Conservation (phyloP, 1,284 basidiomycete genomes). For the Vanrija sp. region DNA sequence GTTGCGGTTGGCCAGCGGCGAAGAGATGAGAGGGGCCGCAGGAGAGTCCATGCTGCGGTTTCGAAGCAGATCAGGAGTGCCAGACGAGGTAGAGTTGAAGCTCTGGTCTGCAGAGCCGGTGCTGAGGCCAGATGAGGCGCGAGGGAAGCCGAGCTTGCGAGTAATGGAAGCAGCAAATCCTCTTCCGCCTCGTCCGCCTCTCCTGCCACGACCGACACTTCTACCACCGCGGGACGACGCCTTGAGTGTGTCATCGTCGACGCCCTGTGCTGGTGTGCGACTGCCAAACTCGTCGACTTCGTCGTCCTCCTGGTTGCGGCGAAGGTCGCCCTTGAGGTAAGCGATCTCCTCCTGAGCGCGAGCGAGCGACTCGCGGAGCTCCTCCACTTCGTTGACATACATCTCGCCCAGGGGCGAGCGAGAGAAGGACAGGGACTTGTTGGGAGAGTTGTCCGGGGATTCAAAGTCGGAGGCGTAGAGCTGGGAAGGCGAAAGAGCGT, state of each 20-base stretch:
- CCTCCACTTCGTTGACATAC: constrained; percentile 46
- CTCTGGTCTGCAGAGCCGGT: constrained; percentile 30
- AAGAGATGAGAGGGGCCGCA: constrained; percentile 4
- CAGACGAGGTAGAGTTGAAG: constrained; percentile 39
- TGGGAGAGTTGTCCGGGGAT: constrained; percentile 63
- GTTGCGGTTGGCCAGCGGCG: constrained; percentile 12
- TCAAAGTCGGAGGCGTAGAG: constrained; percentile 53
- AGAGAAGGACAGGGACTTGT: constrained; percentile 21
- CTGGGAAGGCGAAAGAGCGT: constrained; percentile 50
- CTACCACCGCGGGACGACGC: constrained; percentile 19
- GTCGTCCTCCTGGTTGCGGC: constrained; percentile 9
- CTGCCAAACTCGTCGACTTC: constrained; percentile 36
- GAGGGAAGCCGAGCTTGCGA: constrained; percentile 41
- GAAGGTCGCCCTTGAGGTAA: constrained; percentile 26
- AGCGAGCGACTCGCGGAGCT: constrained; percentile 40
- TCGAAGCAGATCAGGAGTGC: constrained; percentile 43
- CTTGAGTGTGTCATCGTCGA: constrained; percentile 5
- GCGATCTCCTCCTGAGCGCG: constrained; percentile 43
- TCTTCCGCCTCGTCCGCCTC: constrained; percentile 20
- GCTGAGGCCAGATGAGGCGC: constrained; percentile 23
- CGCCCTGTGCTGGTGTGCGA: constrained; percentile 12
- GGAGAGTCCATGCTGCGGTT: constrained; percentile 25
- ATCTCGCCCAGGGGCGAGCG: constrained; percentile 44
- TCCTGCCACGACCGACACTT: constrained; percentile 23
- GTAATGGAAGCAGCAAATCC: constrained; percentile 33